Base-by-base conservation (phyloP, 1,139 yeast species). In the Pneumocystis wakefieldiae region DNA sequence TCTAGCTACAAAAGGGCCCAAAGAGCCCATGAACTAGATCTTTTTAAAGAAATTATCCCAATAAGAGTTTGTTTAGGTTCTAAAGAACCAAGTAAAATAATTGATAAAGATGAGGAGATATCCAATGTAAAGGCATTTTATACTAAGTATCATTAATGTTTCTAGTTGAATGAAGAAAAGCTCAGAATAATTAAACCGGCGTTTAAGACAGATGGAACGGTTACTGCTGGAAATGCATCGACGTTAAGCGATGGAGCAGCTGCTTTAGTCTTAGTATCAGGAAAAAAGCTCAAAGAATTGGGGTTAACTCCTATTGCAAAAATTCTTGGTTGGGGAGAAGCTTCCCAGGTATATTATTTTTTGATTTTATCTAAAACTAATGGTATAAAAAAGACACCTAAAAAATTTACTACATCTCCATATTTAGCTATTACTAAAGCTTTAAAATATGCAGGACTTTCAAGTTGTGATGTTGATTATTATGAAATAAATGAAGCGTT, bases 211-310 rank as follows among this genome's bases (percentile, higher is more conserved):
- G 76, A 81, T 66, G 96, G 96, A 74, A 87, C 97, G 59, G 92
- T 91, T 67, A 92, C 98, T 62, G 97, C 95, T 53, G 95, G 97
- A 70, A 92, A 92, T 76, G 95, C 97, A 59, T 89, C 97, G 57
- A 89, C 94, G 72, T 80, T 92, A 73, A 92, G 90, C 75, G 98
- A 92, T 75, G 98, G 98, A 76, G 97, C 88, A 74, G 96, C 97
- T 66, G 97, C 97, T 60, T 82, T 92, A 59, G 78, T 92, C 62
- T 81, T 92, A 70, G 94, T 88, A 63, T 86, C 95, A 64, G 96
- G 83, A 73, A 78, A 78, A 68, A 89, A 89, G 78, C 80, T 89
- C 71, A 82, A 83, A 75, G 95, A 91, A 79, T 82, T 90, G 70
- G 86, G 87, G 59, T 78, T 92, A 73, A 87, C 80, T 73, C 97